Conservation (phyloP, 2,329 filamentous ascomycete species). For the Aspergillus tanneri region DNA sequence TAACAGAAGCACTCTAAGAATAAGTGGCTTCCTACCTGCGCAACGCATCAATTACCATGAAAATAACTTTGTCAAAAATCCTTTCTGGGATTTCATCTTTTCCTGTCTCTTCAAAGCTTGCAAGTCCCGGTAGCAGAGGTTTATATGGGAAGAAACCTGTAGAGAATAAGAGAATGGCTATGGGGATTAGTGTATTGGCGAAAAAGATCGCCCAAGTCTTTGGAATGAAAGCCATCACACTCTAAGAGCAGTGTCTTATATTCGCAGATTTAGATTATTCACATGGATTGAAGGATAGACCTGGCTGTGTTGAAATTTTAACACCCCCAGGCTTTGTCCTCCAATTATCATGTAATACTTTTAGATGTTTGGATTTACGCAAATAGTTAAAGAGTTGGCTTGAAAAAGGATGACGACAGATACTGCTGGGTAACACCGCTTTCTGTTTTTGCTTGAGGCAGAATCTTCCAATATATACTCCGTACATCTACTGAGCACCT, state of each 20-base stretch:
- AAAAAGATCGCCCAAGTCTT: constrained; percentile 51
- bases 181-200: constrained; percentile 75
- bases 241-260: background rate
- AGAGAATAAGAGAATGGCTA: constrained; percentile 75
- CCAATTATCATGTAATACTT: no score
- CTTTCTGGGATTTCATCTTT: constrained; percentile 58
- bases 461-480: background rate
- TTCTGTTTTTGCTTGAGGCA: background rate
- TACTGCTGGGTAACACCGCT: constrained; percentile 6
- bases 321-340: no score
- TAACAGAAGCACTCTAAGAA: constrained; percentile 9
- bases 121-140: constrained; percentile 82
- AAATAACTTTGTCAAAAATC: constrained; percentile 84
- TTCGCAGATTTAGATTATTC: background rate
- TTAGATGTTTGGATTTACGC: no score
- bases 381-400: no score
- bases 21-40: constrained; percentile 61
- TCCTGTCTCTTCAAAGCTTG: constrained; percentile 58
- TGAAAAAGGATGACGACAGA: background rate
- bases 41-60: constrained; percentile 97
- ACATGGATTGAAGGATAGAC: no score
- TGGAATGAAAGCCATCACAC: constrained; percentile 21
- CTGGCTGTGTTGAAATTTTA: no score
- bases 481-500: background rate
- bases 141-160: constrained; percentile 98